These are phyloP conservation scores for Paramecium pentaurelia DNA, from an alignment of 73 alveolate species.

Conservation along the genomic window DNA sequence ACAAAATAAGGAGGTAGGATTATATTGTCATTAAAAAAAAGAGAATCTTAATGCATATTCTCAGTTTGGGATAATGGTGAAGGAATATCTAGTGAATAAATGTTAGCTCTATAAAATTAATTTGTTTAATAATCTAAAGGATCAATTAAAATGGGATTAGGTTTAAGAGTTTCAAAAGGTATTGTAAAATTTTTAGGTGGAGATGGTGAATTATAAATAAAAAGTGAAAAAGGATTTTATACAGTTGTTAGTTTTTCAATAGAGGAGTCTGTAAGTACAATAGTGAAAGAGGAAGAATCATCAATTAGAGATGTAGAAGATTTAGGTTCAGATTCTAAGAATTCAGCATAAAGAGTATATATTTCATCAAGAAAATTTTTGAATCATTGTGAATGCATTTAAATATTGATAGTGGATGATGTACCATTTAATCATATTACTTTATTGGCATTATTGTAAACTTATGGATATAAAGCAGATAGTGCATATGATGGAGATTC, in stretches of 20 bases:
- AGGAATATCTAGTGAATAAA: background rate
- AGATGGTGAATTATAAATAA: background rate
- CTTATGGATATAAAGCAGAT: background rate
- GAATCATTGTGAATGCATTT: background rate
- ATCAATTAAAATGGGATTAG: background rate
- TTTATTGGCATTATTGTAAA: background rate
- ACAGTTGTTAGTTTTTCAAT: background rate
- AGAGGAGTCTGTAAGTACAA: background rate
- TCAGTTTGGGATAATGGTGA: constrained; percentile 18
- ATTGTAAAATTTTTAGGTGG: background rate
- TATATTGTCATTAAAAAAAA: background rate
- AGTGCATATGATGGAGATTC: constrained; percentile 34
- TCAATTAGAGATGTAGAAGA: background rate
- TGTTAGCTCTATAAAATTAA: background rate
- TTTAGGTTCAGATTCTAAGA: background rate
- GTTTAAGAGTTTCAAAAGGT: background rate
- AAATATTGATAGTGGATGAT: constrained; percentile 21
- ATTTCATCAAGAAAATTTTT: background rate
- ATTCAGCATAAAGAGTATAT: background rate
- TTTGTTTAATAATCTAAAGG: background rate
- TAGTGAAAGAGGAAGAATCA: background rate
- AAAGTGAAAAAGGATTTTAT: background rate
- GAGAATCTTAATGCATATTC: background rate
- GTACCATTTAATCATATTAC: constrained; percentile 36
- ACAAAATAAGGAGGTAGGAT: constrained; percentile 28